These are phyloP conservation scores for Starmerella gropengiesseri DNA, from an alignment of 805 yeast genomes.

Conservation along the genomic window DNA sequence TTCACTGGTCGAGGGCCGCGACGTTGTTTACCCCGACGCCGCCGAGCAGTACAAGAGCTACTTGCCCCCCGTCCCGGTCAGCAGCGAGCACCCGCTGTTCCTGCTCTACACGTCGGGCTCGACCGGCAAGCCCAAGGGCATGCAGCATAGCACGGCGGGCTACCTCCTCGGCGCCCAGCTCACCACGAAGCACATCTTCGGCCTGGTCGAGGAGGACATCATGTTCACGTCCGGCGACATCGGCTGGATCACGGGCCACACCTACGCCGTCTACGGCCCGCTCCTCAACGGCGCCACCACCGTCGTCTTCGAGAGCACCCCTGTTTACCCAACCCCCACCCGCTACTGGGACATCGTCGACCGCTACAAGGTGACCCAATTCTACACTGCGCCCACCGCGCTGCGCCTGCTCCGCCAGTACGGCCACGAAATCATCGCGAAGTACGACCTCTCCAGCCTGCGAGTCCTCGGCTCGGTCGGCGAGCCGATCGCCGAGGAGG, in stretches of 20 bases:
- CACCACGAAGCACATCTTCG: slow-evolving; percentile 87
- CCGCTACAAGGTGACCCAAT: slow-evolving; percentile 82
- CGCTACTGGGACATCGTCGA: slow-evolving; percentile 96
- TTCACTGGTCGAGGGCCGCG: slow-evolving; percentile 69
- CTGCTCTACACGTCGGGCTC: slow-evolving; percentile 95
- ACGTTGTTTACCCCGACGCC: slow-evolving; percentile 94
- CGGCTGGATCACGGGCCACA: slow-evolving; percentile 99
- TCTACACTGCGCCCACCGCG: slow-evolving; percentile 98
- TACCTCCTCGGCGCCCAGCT: slow-evolving; percentile 84
- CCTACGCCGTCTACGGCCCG: slow-evolving; percentile 93
- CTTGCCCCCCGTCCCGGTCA: slow-evolving; percentile 75
- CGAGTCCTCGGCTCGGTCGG: slow-evolving; percentile 96
- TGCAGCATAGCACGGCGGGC: slow-evolving; percentile 90
- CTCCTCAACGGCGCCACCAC: slow-evolving; percentile 79
- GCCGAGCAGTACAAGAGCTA: slow-evolving; percentile 69
- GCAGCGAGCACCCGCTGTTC: slow-evolving; percentile 90
- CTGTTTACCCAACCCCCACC: slow-evolving; percentile 90
- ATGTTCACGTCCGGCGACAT: slow-evolving; percentile 96
- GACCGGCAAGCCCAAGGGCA: slow-evolving; percentile 97
- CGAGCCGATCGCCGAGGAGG: slow-evolving; percentile 95
- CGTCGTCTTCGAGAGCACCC: slow-evolving; percentile 92
- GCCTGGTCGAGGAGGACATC: slow-evolving; percentile 77
- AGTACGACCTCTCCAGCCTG: slow-evolving; percentile 72
- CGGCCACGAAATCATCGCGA: slow-evolving; percentile 73
- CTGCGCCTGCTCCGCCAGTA: slow-evolving; percentile 81